Evolutionary conservation across 2,329 filamentous ascomycete genomes (phyloP).

Genomic region (Xylaria sp.): DNA sequence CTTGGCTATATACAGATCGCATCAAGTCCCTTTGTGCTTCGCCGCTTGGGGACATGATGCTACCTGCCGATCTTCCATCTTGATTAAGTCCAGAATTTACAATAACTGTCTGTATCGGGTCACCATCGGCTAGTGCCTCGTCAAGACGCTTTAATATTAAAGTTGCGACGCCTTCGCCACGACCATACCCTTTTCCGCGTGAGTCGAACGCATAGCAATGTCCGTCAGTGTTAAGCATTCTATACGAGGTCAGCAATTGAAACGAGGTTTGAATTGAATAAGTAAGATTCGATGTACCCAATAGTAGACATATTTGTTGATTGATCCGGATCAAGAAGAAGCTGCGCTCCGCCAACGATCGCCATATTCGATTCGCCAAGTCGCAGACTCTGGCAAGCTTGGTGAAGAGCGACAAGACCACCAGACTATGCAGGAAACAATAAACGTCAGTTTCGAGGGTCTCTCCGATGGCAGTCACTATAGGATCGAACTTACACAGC

Average conservation of each 20-base stretch:
- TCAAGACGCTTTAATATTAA: slow-evolving; percentile 61
- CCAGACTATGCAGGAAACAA: slow-evolving; percentile 4
- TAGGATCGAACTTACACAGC: slow-evolving; percentile 24
- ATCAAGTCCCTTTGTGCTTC: slow-evolving; percentile 29
- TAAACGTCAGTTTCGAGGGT: background rate
- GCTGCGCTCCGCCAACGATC: slow-evolving; percentile 28
- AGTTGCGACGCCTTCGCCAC: slow-evolving; percentile 59
- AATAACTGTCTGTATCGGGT: slow-evolving; percentile 50
- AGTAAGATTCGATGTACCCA: slow-evolving; percentile 44
- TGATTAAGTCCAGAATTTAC: slow-evolving; percentile 30
- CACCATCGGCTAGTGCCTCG: slow-evolving; percentile 58
- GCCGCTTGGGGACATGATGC: slow-evolving; percentile 54
- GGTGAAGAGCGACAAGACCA: slow-evolving; percentile 16
- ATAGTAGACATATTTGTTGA: slow-evolving; percentile 21
- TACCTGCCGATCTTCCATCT: slow-evolving; percentile 47
- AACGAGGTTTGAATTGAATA: slow-evolving; percentile 20
- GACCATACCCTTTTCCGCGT: slow-evolving; percentile 61
- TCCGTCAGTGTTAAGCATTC: slow-evolving; percentile 34
- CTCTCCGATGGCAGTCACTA: background rate
- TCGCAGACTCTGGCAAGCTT: slow-evolving; percentile 18
- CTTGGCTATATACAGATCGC: slow-evolving; percentile 17
- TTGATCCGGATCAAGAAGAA: slow-evolving; percentile 36
- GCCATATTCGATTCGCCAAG: slow-evolving; percentile 29
- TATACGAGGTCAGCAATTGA: slow-evolving; percentile 2
- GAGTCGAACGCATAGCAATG: slow-evolving; percentile 52